Base-by-base conservation (phyloP, 208 protist species). In the Trypanosoma boissoni region DNA sequence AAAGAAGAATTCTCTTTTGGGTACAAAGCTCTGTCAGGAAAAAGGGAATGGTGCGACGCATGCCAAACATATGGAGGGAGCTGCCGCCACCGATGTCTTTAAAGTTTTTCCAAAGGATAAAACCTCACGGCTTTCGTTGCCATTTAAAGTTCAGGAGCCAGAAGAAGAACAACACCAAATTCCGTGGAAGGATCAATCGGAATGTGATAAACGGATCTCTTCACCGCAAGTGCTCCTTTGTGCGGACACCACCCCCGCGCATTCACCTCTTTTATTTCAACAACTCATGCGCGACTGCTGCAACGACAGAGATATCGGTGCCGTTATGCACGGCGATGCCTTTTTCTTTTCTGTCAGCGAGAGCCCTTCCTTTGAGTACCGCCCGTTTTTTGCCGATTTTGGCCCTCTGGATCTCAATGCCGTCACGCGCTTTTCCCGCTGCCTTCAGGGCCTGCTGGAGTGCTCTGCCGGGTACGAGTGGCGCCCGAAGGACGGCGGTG, bases 321-420 rank as follows among this genome's bases (percentile, higher is more conserved):
- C 45, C 18, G 43, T 56, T 29, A 20, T 68, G 8, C 60, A 68
- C 20, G 49, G 54, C 18, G 76, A 72, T 53, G 65, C 64, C 24
- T 64, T 76, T 52, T 87, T 78, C 32, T 46, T 83, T 24, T 80
- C 72, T n/a, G 32, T 80, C 23, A 46, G 56, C 27, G 64, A 60
- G 39, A 53, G 39, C 41, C 57, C 72, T 2, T 51, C 46, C 28
- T 87, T 96, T 68, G 34, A 84, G 24, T 97, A 98, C 76, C 78
- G 80, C 20, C 76, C 82, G 8, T 97, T 96, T 66, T 97, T 90
- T 60, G 87, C 84, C 2, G 95, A 98, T 65, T 98, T 97, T 74
- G 95, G 95, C 0, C 95, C 94, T 20, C 70, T 97, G 2, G 89
- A 96, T 51, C 50, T 97, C 23, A 74, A 76, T 58, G 80, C 77